Percentiles rank a stretch among this genome's conserved stretches.
These are phyloP conservation scores for Hymenoscyphus occultus DNA, from an alignment of 2,329 filamentous ascomycete species.

Conservation along the genomic window DNA sequence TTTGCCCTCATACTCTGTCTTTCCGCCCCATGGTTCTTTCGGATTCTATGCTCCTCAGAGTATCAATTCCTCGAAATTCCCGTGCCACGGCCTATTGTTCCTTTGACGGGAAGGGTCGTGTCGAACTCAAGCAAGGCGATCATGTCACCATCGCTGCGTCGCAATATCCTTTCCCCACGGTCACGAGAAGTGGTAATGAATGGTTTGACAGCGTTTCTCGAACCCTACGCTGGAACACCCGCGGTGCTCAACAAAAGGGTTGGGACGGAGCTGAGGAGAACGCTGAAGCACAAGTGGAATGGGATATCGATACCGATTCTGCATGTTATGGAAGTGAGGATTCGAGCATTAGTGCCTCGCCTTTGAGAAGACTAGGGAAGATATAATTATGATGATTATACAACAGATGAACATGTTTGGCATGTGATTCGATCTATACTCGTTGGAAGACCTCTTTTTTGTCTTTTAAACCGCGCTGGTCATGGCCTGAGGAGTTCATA, in stretches of 20 bases:
- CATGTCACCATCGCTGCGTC: slow-evolving; percentile 94
- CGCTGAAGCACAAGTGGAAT: slow-evolving; percentile 57
- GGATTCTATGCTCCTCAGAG: slow-evolving; percentile 87
- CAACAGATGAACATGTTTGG: slow-evolving; percentile 69
- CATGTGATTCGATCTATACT: slow-evolving; percentile 41
- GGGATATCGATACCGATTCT: slow-evolving; percentile 93
- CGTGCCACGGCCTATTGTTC: slow-evolving; percentile 94
- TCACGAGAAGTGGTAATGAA: slow-evolving; percentile 83
- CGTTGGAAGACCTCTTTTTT: neutral
- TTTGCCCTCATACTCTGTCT: slow-evolving; percentile 94
- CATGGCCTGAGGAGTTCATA: neutral
- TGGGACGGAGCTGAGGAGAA: slow-evolving; percentile 54
- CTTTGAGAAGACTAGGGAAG: slow-evolving; percentile 50
- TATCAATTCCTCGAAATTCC: slow-evolving; percentile 79
- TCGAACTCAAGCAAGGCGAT: slow-evolving; percentile 90
- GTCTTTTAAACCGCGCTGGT: neutral
- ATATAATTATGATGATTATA: too few relatives aligned
- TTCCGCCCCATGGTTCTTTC: slow-evolving; percentile 98
- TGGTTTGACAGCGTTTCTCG: slow-evolving; percentile 97
- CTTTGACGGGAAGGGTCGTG: slow-evolving; percentile 94
- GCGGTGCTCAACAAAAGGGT: slow-evolving; percentile 86
- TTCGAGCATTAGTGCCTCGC: slow-evolving; percentile 63
- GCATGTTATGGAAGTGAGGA: slow-evolving; percentile 71
- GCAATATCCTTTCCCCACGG: slow-evolving; percentile 95
- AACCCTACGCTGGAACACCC: slow-evolving; percentile 91